Evolutionary conservation across 148 eudicot genomes (phyloP), one percentile per base, ranked within the genome.

Genomic region (Salicornia ramosissima): DNA sequence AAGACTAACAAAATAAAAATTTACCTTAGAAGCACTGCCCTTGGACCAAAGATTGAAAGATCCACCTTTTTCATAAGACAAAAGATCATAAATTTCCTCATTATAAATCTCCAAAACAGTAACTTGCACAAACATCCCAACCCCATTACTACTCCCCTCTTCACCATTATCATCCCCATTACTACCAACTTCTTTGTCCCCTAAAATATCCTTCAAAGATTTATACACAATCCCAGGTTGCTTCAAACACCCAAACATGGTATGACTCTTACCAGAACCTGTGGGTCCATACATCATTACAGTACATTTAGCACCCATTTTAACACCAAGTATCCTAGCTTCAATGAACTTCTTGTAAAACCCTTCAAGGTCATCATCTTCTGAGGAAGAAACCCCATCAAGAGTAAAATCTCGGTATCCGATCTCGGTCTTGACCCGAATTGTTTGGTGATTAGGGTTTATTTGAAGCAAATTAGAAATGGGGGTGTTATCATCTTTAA

Each of bases 211-310:
- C 80, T 73, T 89, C 75, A 91, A 77, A 60, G 93, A 75, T 60
- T 74, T 80, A n/a, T 91, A 91, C 11, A 94, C 97, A 30, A 94
- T 94, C 74, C 99, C 97, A 5, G 82, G 96, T 49, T 90, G 92
- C 82, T 83, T 94, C 30, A 77, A 64, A 62, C 82, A 80, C 39
- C 97, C 97, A 69, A 94, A 91, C 99, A 94, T 94, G 13, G 92
- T 94, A 52, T 94, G 92, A 54, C 97, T 91, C 77, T 94, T 94
- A 7, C 99, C 99, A 13, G 97, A 85, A n/a, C 99, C 99, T 0
- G 99, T 94, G 0, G 99, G 96, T 8, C 99, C 99, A 39, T 94
- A 94, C 96, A 89, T 91, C 99, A 94, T 94, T 0, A 94, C 64
- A 0, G 99, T 94, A 47, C 99, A 94, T 57, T 86, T 91, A 30